Evolutionary conservation across 176 grass and related monocot species (phyloP).

Genomic region (Cenchrus purpureus): DNA sequence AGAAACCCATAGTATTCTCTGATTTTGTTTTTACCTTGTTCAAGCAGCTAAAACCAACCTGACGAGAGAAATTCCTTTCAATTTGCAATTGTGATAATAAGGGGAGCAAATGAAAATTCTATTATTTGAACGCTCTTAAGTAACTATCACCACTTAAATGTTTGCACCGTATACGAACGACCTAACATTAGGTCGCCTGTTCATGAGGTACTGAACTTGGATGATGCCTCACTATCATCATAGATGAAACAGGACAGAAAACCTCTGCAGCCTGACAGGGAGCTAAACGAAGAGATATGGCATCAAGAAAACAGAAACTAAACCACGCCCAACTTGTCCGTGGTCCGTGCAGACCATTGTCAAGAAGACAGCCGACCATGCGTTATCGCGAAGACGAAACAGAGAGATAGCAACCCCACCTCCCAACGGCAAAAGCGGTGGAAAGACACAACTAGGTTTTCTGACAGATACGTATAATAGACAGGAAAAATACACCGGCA

Average conservation of each 20-base stretch:
- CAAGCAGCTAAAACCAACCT: no score
- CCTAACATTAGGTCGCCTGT: not conserved
- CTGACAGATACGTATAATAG: no score
- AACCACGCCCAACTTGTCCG: not conserved
- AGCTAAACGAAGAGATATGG: not conserved
- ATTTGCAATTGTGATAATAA: no score
- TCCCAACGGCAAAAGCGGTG: not conserved
- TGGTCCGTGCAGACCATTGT: no score
- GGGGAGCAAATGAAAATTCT: no score
- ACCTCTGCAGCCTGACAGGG: not conserved
- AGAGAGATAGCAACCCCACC: not conserved
- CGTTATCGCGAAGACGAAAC: slow-evolving; percentile 23
- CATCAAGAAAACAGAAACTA: slow-evolving; percentile 15
- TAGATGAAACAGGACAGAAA: not conserved
- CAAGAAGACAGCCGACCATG: slow-evolving; percentile 3
- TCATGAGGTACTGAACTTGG: not conserved
- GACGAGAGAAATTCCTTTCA: no score
- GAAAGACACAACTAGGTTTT: no score
- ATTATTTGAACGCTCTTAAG: not conserved
- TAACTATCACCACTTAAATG: slow-evolving; percentile 25
- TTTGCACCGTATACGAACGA: not conserved
- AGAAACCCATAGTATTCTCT: no score
- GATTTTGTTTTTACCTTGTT: no score
- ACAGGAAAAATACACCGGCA: no score
- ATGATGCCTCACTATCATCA: slow-evolving; percentile 16